phyloP scores from a whole-genome alignment of 306 rosid species.

The Sicyos edulis region DNA sequence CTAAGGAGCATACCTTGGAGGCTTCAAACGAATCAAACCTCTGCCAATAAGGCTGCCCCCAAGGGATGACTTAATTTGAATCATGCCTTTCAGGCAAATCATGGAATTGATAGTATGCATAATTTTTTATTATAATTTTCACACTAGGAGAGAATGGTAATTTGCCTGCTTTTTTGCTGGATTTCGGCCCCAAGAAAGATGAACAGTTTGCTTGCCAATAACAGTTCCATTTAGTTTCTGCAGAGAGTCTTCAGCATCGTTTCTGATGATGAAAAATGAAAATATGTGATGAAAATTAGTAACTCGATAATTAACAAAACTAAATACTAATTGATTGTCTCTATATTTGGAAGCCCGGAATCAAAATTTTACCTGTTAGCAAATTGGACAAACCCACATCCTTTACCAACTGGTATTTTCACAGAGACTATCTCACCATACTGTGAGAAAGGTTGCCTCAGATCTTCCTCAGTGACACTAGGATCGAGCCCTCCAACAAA shows the following conservation, averaged over 20 bases:
- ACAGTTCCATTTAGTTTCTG: constrained; percentile 74
- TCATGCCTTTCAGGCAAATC: background rate
- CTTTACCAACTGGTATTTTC: constrained; percentile 94
- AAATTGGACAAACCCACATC: constrained; percentile 96
- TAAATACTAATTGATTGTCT: constrained; percentile 1
- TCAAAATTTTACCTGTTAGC: constrained; percentile 53
- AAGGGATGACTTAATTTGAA: background rate
- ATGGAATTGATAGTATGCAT: constrained; percentile 4
- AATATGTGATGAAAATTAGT: constrained; percentile 20
- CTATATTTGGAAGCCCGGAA: background rate
- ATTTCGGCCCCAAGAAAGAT: constrained; percentile 99
- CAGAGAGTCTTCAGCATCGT: constrained; percentile 90
- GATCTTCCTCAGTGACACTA: constrained; percentile 84
- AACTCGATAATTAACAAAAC: background rate
- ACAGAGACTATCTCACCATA: constrained; percentile 89
- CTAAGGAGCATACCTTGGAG: no score
- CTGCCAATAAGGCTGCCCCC: no score
- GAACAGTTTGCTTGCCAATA: constrained; percentile 88
- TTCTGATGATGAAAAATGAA: constrained; percentile 44
- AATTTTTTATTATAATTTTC: background rate
- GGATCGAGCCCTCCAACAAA: constrained; percentile 99
- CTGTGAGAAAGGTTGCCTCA: constrained; percentile 79
- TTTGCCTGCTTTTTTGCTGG: constrained; percentile 95
- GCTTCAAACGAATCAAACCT: no score
- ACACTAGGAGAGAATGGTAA: background rate